Evolutionary conservation across 441 rosid genomes (phyloP).

Genomic region (Gossypium aridum): DNA sequence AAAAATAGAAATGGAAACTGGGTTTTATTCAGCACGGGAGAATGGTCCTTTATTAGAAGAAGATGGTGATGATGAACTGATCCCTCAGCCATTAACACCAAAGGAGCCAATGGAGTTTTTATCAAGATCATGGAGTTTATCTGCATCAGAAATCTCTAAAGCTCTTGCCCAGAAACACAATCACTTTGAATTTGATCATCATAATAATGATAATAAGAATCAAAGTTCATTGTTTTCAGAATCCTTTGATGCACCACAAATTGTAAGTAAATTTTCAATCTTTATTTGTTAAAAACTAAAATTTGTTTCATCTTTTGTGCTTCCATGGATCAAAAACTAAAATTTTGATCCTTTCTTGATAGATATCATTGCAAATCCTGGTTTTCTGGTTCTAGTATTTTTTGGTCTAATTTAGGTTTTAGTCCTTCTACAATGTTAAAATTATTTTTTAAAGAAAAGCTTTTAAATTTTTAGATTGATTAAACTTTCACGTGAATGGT

Average conservation of each 20-base stretch:
- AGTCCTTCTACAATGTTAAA: too few relatives aligned
- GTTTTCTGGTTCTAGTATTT: neutral
- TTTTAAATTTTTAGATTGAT: too few relatives aligned
- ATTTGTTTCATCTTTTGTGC: neutral
- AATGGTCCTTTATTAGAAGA: constrained; percentile 39
- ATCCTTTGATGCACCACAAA: constrained; percentile 29
- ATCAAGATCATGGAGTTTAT: constrained; percentile 88
- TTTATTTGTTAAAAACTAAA: too few relatives aligned
- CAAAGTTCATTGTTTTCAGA: constrained; percentile 32
- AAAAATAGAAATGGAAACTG: constrained; percentile 41
- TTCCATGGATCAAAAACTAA: neutral
- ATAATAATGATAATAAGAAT: neutral
- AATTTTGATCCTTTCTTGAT: neutral
- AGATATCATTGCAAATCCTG: neutral
- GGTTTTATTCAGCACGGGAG: constrained; percentile 38
- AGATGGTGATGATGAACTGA: constrained; percentile 34
- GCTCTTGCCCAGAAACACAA: constrained; percentile 76
- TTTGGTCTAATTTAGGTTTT: neutral
- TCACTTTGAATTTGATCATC: constrained; percentile 25
- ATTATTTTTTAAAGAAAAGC: too few relatives aligned
- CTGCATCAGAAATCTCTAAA: constrained; percentile 88
- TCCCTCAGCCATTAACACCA: constrained; percentile 75
- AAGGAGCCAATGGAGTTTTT: constrained; percentile 91
- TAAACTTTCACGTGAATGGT: too few relatives aligned
- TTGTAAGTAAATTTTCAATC: constrained; percentile 15